Evolutionary conservation across 805 yeast genomes (phyloP), one percentile per base, ranked within the genome.

Genomic region (Pichia nakasei): DNA sequence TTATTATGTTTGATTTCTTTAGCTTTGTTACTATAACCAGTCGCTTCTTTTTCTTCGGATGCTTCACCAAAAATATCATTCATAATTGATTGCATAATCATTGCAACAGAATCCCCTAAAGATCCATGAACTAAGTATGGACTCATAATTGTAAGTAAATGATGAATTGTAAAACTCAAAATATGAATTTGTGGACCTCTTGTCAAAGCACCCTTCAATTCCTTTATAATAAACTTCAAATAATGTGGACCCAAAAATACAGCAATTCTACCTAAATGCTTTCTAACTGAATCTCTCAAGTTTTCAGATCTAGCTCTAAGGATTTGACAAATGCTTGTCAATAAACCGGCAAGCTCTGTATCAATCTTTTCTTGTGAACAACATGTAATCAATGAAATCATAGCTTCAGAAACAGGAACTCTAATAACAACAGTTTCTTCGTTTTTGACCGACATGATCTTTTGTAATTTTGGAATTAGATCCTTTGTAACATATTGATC

Each of bases 101-200:
- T 53, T 2, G 66, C 65, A 4, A 82, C 75, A 40, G 69, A 60
- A 13, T 76, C 80, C 59, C 88, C 93, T 36, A 91, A 65, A 47
- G 85, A 95, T 8, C 95, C 94, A 50, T 76, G 83, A 0, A 56
- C 46, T 36, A 85, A 61, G 17, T 46, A 37, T 7, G 47, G 48
- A 5, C 52, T 48, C 51, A 85, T 64, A 9, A 76, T 70, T 2
- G 75, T 74, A 42, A 93, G 63, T 33, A 91, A 64, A 39, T 79
- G 69, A 61, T 93, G 96, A 5, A 86, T 76, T 1, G 97, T 85
- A 64, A 69, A 93, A 56, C 96, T 87, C 53, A 93, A 74, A 46
- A 93, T 87, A 63, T 93, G 98, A 42, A 88, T 76, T 59, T 93
- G 97, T 13, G 96, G 85, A 22, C 98, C 98, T 57, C 94, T 72